Evolutionary conservation across 768 basidiomycete species (phyloP).

Genomic region (Mycena sanguinolenta): DNA sequence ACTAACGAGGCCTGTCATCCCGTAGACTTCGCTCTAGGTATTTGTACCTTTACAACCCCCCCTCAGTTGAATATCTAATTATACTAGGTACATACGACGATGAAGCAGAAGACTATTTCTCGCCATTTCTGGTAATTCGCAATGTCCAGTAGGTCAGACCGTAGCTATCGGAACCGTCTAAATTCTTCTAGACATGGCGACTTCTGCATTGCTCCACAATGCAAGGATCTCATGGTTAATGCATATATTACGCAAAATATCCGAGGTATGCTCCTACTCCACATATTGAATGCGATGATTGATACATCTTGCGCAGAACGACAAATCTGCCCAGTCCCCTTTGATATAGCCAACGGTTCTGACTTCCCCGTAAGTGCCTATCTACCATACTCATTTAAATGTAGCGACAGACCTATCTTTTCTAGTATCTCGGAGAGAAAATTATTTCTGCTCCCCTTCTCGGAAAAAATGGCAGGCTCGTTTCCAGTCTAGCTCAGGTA

Average conservation of each 20-base stretch:
- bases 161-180: slow-evolving; percentile 4
- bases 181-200: slow-evolving; percentile 7
- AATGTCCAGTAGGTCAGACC: slow-evolving; percentile 4
- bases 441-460: slow-evolving; percentile 7
- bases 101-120: not conserved
- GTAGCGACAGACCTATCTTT: not conserved
- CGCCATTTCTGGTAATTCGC: slow-evolving; percentile 8
- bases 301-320: not conserved
- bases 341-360: not conserved
- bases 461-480: slow-evolving; percentile 9
- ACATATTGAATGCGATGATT: not conserved
- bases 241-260: slow-evolving; percentile 17
- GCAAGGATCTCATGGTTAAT: slow-evolving; percentile 8
- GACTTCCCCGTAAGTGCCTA: not conserved
- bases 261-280: slow-evolving; percentile 1
- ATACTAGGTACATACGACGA: slow-evolving; percentile 5
- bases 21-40: slow-evolving; percentile 16
- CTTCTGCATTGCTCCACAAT: slow-evolving; percentile 12
- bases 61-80: not conserved
- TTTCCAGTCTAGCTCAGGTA: slow-evolving; percentile 15
- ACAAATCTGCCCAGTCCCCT: not conserved
- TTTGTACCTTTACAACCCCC: not conserved
- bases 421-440: not conserved
- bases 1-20: not conserved
- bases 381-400: not conserved